Percentiles rank a stretch among this genome's conserved stretches.
Conservation (phyloP, 768 basidiomycete genomes). For the Pulveroboletus sp. region DNA sequence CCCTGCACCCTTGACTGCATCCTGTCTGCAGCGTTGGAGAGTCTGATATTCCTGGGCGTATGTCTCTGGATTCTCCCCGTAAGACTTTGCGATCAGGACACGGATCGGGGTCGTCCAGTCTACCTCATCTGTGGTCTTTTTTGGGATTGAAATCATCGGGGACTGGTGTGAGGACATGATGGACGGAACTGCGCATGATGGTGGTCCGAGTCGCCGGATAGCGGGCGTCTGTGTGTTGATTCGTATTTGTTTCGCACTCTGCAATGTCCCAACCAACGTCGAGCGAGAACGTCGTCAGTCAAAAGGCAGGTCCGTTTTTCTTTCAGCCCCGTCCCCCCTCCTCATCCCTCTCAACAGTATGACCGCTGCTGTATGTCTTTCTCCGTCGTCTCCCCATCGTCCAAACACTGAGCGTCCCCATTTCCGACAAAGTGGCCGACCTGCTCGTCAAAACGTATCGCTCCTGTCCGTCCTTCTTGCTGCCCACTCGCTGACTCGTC, state of each 20-base stretch:
- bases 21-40: constrained; percentile 89
- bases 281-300: constrained; percentile 85
- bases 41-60: constrained; percentile 80
- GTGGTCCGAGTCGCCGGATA: neutral
- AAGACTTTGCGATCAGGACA: constrained; percentile 81
- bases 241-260: constrained; percentile 19
- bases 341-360: constrained; percentile 44
- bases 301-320: constrained; percentile 58
- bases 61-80: constrained; percentile 87
- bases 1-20: constrained; percentile 93
- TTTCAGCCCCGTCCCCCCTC: neutral
- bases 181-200: neutral
- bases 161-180: constrained; percentile 74
- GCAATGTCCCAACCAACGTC: constrained; percentile 61
- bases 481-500: constrained; percentile 5
- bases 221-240: constrained; percentile 3
- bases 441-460: constrained; percentile 80
- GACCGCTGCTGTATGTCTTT: constrained; percentile 79
- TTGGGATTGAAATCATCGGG: constrained; percentile 88
- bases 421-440: constrained; percentile 55
- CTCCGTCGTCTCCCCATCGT: constrained; percentile 17
- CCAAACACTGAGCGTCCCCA: constrained; percentile 1
- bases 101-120: constrained; percentile 93
- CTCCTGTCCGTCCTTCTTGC: constrained; percentile 4
- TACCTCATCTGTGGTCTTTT: constrained; percentile 93